Evolutionary conservation across 1,139 yeast species (phyloP).

Genomic region (Yarrowia galli): DNA sequence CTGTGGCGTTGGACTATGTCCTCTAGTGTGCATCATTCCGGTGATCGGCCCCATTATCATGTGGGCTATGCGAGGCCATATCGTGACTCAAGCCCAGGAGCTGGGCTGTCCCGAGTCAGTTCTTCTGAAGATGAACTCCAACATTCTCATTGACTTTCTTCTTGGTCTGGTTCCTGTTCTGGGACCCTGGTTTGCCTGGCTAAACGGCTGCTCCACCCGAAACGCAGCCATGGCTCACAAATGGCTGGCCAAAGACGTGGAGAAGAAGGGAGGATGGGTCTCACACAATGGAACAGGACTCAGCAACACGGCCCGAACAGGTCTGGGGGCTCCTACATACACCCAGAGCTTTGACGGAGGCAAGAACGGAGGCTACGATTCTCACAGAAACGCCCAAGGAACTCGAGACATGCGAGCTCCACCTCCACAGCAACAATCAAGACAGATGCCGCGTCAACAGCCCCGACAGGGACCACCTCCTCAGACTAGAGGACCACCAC

Average conservation of each 20-base stretch:
- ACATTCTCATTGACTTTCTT: constrained; percentile 73
- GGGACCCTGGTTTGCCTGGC: constrained; percentile 79
- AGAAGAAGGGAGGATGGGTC: constrained; percentile 31
- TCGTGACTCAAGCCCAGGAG: constrained; percentile 65
- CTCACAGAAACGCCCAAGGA: constrained; percentile 14
- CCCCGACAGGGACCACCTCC: constrained; percentile 1
- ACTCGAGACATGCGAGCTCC: constrained; percentile 8
- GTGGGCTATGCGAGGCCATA: constrained; percentile 76
- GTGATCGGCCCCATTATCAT: constrained; percentile 80
- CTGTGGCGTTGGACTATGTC: constrained; percentile 77
- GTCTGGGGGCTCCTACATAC: constrained; percentile 4
- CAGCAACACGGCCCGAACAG: constrained; percentile 18
- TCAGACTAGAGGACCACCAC: background rate
- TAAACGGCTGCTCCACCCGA: constrained; percentile 86
- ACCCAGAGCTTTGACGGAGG: constrained; percentile 11
- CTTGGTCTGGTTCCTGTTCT: constrained; percentile 79
- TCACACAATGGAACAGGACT: constrained; percentile 12
- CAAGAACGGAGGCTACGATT: constrained; percentile 4
- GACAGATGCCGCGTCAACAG: background rate
- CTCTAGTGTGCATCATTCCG: constrained; percentile 66
- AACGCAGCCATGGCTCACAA: constrained; percentile 77
- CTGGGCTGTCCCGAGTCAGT: constrained; percentile 66
- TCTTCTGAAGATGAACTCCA: constrained; percentile 73
- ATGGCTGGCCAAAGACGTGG: constrained; percentile 45
- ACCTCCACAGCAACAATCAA: constrained; percentile 2